A percentile compares a stretch with the other conserved stretches of the same genome.
phyloP scores from a whole-genome alignment of 768 basidiomycete genomes.

The Candolleomyces efflorescens region DNA sequence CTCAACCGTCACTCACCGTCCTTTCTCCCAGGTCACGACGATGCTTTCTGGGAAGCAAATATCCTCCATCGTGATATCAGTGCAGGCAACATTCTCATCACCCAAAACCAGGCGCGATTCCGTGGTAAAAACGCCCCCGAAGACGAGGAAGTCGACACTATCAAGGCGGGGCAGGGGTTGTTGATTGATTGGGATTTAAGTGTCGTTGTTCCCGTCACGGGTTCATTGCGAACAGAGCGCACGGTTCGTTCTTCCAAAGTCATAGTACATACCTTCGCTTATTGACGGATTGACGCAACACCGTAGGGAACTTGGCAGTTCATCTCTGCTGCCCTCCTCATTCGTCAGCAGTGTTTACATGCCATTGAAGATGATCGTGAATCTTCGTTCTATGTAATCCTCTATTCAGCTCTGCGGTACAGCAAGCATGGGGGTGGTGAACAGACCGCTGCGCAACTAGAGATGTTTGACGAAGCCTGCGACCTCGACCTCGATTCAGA shows the following conservation, averaged over 20 bases:
- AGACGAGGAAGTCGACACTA: neutral
- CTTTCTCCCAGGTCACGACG: neutral
- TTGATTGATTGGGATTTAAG: neutral
- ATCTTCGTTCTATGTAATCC: neutral
- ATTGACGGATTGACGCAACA: neutral
- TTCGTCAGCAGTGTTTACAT: neutral
- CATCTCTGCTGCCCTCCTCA: neutral
- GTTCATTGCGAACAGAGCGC: neutral
- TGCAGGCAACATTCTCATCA: conserved; percentile 5
- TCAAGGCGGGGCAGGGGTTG: neutral
- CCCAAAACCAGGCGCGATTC: neutral
- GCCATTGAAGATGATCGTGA: neutral
- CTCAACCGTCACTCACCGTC: neutral
- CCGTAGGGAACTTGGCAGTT: conserved; percentile 3
- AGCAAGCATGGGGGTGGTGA: neutral
- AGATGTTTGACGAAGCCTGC: neutral
- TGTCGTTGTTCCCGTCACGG: neutral
- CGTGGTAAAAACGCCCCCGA: neutral
- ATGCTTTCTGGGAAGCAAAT: neutral
- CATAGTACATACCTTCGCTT: neutral
- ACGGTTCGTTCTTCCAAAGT: neutral
- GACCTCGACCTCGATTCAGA: too few species aligned
- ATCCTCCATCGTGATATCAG: conserved; percentile 2
- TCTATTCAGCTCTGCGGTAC: neutral
- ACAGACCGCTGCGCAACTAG: neutral